A percentile compares a stretch with the other conserved stretches of the same genome.
Conservation (phyloP, 2,329 filamentous ascomycete genomes). For the Penicillium sp. region DNA sequence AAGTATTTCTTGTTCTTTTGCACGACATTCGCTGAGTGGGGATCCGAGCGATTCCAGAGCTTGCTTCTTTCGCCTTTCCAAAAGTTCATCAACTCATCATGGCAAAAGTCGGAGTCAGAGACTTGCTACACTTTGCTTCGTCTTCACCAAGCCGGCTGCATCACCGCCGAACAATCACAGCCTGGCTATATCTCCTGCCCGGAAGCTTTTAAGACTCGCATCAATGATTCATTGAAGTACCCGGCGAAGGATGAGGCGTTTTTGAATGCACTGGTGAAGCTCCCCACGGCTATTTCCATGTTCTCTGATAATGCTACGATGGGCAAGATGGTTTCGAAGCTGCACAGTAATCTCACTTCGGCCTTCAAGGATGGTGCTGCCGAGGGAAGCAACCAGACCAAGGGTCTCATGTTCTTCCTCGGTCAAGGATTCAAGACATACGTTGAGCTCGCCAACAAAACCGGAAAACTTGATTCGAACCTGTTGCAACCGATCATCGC, state of each 20-base stretch:
- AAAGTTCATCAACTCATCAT: constrained; percentile 75
- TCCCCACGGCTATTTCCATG: constrained; percentile 63
- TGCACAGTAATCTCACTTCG: constrained; percentile 67
- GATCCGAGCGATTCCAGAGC: constrained; percentile 72
- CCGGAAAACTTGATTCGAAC: constrained; percentile 59
- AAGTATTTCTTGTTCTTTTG: constrained; percentile 83
- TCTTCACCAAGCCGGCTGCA: constrained; percentile 52
- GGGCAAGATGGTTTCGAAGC: constrained; percentile 65
- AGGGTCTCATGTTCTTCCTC: constrained; percentile 59
- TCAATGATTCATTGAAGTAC: constrained; percentile 67
- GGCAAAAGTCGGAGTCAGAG: constrained; percentile 68
- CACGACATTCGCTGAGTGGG: constrained; percentile 74
- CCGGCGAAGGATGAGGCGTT: constrained; percentile 63
- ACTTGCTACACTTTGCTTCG: constrained; percentile 69
- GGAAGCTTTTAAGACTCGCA: constrained; percentile 67
- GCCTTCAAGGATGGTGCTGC: constrained; percentile 63
- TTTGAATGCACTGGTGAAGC: constrained; percentile 66
- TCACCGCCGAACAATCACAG: constrained; percentile 53
- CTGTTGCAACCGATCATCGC: constrained; percentile 68
- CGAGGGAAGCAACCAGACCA: constrained; percentile 55
- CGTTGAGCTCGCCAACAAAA: constrained; percentile 63
- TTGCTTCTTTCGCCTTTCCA: constrained; percentile 82
- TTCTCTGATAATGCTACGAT: constrained; percentile 63
- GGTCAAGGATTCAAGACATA: constrained; percentile 76
- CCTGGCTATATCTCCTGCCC: constrained; percentile 45